A percentile compares a stretch with the other conserved stretches of the same genome.
These are phyloP conservation scores for Lepidopterella palustris DNA, from an alignment of 495 filamentous ascomycete genomes.

Conservation along the genomic window DNA sequence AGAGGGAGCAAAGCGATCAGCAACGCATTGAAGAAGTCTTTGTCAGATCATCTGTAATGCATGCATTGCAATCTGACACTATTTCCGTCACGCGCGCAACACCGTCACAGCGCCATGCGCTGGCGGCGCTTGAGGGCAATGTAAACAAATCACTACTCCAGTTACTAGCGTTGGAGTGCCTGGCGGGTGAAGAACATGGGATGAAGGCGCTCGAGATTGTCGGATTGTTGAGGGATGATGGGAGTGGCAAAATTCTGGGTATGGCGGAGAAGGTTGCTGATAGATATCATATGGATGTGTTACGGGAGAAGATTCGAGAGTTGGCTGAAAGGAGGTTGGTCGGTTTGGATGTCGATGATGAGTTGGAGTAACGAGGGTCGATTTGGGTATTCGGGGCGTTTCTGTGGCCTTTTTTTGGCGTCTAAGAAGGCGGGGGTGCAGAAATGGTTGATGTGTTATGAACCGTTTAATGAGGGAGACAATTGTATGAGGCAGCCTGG, in stretches of 20 bases:
- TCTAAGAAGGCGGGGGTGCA: too few relatives aligned
- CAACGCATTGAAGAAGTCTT: constrained; percentile 67
- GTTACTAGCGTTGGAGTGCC: constrained; percentile 82
- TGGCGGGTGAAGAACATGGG: constrained; percentile 82
- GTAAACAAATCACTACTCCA: constrained; percentile 85
- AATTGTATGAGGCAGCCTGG: too few relatives aligned
- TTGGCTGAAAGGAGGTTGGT: constrained; percentile 58
- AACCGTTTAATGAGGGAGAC: too few relatives aligned
- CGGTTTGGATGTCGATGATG: constrained; percentile 50
- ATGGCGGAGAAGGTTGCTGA: constrained; percentile 77
- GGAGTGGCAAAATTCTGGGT: constrained; percentile 76
- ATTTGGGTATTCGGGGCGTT: too few relatives aligned
- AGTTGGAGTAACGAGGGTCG: too few relatives aligned
- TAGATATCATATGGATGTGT: constrained; percentile 64
- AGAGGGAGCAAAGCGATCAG: constrained; percentile 16
- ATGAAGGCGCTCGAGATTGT: constrained; percentile 92
- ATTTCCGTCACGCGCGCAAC: constrained; percentile 53
- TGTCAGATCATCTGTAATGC: constrained; percentile 64
- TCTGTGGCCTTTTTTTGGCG: too few relatives aligned
- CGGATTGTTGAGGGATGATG: constrained; percentile 61
- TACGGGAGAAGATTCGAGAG: constrained; percentile 83
- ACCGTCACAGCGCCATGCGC: constrained; percentile 56
- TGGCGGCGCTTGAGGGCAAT: constrained; percentile 65
- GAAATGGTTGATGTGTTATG: too few relatives aligned
- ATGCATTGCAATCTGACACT: constrained; percentile 65